These are phyloP conservation scores for Plenodomus biglobosus DNA, from an alignment of 2,329 filamentous ascomycete genomes.

Conservation along the genomic window DNA sequence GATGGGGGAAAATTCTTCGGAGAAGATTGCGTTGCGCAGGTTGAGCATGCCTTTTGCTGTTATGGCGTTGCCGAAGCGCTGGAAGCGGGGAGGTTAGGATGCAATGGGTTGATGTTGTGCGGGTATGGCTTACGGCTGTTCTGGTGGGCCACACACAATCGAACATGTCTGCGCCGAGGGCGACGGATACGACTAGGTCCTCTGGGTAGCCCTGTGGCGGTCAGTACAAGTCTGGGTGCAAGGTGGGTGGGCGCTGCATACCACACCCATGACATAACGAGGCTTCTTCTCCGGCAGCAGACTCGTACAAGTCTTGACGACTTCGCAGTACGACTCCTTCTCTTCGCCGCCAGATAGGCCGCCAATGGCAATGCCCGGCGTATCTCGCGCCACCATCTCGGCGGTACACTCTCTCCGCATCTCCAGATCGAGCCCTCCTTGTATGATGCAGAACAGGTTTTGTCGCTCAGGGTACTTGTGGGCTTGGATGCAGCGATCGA, in stretches of 20 bases:
- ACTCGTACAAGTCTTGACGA: slow-evolving; percentile 82
- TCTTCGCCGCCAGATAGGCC: slow-evolving; percentile 93
- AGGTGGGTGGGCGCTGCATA: slow-evolving; percentile 37
- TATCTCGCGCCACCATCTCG: slow-evolving; percentile 87
- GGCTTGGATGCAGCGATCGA: slow-evolving; percentile 89
- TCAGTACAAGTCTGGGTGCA: slow-evolving; percentile 9
- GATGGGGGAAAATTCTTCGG: slow-evolving; percentile 78
- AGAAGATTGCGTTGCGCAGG: slow-evolving; percentile 73
- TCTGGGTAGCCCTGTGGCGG: slow-evolving; percentile 77
- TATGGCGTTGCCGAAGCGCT: slow-evolving; percentile 90
- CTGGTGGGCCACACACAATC: slow-evolving; percentile 98
- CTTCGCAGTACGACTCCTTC: slow-evolving; percentile 87
- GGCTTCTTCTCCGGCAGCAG: slow-evolving; percentile 88
- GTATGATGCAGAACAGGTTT: slow-evolving; percentile 98
- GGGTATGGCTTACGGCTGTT: slow-evolving; percentile 64
- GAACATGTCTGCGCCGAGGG: slow-evolving; percentile 97
- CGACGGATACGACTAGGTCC: slow-evolving; percentile 89
- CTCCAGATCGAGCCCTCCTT: slow-evolving; percentile 87
- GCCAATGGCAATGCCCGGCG: slow-evolving; percentile 94
- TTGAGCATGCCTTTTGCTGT: slow-evolving; percentile 82
- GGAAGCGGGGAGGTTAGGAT: background rate
- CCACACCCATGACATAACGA: slow-evolving; percentile 98
- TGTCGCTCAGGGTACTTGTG: slow-evolving; percentile 81
- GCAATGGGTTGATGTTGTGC: no score
- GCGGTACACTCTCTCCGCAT: slow-evolving; percentile 80